A percentile compares a stretch with the other conserved stretches of the same genome.
These are phyloP conservation scores for Schizochytrium sp. DNA, from an alignment of 108 stramenopile genomes.

Conservation along the genomic window DNA sequence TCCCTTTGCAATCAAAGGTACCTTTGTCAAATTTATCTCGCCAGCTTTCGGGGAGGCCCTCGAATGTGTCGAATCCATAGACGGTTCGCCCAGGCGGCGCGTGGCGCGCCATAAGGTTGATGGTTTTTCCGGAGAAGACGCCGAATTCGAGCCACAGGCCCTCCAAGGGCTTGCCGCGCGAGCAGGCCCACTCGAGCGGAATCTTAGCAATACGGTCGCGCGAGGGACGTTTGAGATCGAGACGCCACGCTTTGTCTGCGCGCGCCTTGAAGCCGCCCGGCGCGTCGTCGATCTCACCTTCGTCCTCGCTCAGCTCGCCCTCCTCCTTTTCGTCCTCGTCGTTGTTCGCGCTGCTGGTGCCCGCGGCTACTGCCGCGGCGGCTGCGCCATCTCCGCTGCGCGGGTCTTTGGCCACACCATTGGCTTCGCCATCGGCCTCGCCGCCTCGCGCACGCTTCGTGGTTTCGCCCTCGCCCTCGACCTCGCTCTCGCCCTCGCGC, in stretches of 20 bases:
- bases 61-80: slow-evolving; percentile 8
- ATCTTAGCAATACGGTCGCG: neutral
- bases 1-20: slow-evolving; percentile 1
- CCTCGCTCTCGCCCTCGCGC: no score
- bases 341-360: neutral
- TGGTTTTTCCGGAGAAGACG: neutral
- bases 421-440: no score
- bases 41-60: slow-evolving; percentile 3
- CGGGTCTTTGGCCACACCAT: no score
- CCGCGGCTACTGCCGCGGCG: no score
- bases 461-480: no score
- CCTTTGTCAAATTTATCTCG: slow-evolving; percentile 3
- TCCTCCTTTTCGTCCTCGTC: neutral
- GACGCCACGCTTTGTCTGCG: neutral
- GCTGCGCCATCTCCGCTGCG: no score
- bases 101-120: neutral
- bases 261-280: neutral
- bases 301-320: neutral
- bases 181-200: neutral
- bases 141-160: slow-evolving; percentile 15
- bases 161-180: neutral
- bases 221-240: neutral
- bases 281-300: neutral
- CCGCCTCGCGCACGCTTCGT: no score
- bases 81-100: neutral